Evolutionary conservation across 305 asterid genomes (phyloP).

Genomic region (Nicotiana rustica): DNA sequence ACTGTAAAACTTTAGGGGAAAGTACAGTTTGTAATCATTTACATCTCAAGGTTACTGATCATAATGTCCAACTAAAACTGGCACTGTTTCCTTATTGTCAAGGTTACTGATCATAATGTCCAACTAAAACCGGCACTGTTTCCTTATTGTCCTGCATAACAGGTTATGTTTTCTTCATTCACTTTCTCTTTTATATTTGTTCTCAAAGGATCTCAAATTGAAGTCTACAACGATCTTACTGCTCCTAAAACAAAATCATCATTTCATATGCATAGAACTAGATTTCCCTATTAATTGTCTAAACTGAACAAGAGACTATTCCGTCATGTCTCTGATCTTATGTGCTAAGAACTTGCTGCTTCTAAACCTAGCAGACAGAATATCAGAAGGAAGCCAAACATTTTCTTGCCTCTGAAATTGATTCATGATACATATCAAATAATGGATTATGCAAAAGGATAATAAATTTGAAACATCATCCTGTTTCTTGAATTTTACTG

Average conservation of each 20-base stretch:
- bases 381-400: neutral
- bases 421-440: neutral
- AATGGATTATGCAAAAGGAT: neutral
- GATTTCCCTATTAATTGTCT: slow-evolving; percentile 7
- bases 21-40: neutral
- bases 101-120: too few species aligned
- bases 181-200: neutral
- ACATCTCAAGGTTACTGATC: slow-evolving; percentile 3
- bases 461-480: slow-evolving; percentile 18
- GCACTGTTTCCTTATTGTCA: neutral
- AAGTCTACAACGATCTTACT: neutral
- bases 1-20: neutral
- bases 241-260: neutral
- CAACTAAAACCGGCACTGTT: too few species aligned
- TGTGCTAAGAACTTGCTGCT: neutral
- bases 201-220: neutral
- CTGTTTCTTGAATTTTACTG: neutral
- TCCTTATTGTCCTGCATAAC: neutral
- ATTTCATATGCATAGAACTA: slow-evolving; percentile 16
- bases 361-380: neutral
- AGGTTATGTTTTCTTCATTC: neutral
- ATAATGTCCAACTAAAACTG: neutral
- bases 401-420: neutral
- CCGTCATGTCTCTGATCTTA: neutral
- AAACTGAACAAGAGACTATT: neutral